These are phyloP conservation scores for Henningerozyma blattae DNA, from an alignment of 805 yeast genomes.

Conservation along the genomic window DNA sequence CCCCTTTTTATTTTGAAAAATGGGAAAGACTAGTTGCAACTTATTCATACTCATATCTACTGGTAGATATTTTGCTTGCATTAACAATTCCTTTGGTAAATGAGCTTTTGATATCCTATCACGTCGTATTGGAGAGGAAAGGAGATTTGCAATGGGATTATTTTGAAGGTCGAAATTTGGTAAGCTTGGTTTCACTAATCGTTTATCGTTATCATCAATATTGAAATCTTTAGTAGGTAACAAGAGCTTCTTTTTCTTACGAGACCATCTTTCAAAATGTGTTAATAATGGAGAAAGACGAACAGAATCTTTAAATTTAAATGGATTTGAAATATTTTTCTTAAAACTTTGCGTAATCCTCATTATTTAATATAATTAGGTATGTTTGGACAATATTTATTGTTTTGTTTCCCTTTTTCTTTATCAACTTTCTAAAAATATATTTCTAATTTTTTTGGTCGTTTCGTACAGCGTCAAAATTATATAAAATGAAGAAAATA, in stretches of 20 bases:
- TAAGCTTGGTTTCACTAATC: constrained; percentile 1
- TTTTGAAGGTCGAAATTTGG: constrained; percentile 9
- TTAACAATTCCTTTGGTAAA: constrained; percentile 29
- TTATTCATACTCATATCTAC: neutral
- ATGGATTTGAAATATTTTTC: too few relatives aligned
- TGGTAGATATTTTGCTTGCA: neutral
- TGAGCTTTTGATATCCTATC: constrained; percentile 26
- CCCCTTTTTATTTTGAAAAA: neutral
- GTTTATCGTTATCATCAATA: constrained; percentile 1
- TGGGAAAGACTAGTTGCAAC: neutral
- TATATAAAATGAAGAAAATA: too few relatives aligned
- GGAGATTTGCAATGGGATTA: constrained; percentile 28
- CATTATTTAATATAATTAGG: too few relatives aligned
- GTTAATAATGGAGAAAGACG: constrained; percentile 17
- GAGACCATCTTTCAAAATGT: constrained; percentile 27
- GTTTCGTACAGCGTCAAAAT: too few relatives aligned
- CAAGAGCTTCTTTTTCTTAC: constrained; percentile 15
- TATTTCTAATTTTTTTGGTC: too few relatives aligned
- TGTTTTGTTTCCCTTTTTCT: too few relatives aligned
- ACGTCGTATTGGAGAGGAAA: constrained; percentile 34
- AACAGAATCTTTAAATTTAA: too few relatives aligned
- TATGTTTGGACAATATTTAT: too few relatives aligned
- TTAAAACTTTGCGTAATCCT: too few relatives aligned
- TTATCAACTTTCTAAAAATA: too few relatives aligned
- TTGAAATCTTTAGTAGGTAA: too few relatives aligned